A percentile compares a stretch with the other conserved stretches of the same genome.
These are phyloP conservation scores for Ustulina deusta DNA, from an alignment of 2,329 filamentous ascomycete genomes.

Conservation along the genomic window DNA sequence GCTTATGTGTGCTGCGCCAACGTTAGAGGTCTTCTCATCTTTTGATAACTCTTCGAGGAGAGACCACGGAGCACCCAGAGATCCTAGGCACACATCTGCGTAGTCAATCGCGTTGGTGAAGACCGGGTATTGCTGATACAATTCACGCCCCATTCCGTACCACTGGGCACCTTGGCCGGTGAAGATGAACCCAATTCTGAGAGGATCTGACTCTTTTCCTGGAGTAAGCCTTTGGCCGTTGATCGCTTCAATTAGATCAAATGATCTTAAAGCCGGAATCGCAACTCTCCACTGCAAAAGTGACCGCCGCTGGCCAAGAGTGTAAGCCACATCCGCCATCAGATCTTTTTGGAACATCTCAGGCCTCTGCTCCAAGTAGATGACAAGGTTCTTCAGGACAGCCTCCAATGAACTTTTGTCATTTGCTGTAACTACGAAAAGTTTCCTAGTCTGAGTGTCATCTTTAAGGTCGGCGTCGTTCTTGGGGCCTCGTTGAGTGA, in stretches of 20 bases:
- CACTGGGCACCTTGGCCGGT: slow-evolving; percentile 58
- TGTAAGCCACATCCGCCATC: slow-evolving; percentile 62
- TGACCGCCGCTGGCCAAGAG: slow-evolving; percentile 59
- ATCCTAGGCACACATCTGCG: slow-evolving; percentile 51
- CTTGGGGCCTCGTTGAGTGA: slow-evolving; percentile 48
- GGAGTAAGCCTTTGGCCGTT: slow-evolving; percentile 54
- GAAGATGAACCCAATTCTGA: slow-evolving; percentile 57
- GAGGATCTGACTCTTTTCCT: slow-evolving; percentile 54
- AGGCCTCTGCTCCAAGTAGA: slow-evolving; percentile 58
- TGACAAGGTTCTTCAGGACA: slow-evolving; percentile 55
- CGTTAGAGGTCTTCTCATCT: slow-evolving; percentile 52
- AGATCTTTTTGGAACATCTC: slow-evolving; percentile 59
- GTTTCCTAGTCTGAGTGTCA: slow-evolving; percentile 50
- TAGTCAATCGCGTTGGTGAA: slow-evolving; percentile 53
- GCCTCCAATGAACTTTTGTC: slow-evolving; percentile 54
- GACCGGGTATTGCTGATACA: slow-evolving; percentile 54
- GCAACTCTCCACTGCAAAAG: slow-evolving; percentile 59
- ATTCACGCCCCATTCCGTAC: slow-evolving; percentile 58
- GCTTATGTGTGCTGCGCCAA: slow-evolving; percentile 55
- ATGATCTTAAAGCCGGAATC: slow-evolving; percentile 57
- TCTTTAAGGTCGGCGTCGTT: slow-evolving; percentile 52
- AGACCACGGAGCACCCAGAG: slow-evolving; percentile 53
- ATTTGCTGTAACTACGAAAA: slow-evolving; percentile 60
- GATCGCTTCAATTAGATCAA: slow-evolving; percentile 59
- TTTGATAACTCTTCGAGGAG: slow-evolving; percentile 53